These are phyloP conservation scores for Saururus chinensis DNA, from an alignment of 164 flowering plant genomes.

Conservation along the genomic window DNA sequence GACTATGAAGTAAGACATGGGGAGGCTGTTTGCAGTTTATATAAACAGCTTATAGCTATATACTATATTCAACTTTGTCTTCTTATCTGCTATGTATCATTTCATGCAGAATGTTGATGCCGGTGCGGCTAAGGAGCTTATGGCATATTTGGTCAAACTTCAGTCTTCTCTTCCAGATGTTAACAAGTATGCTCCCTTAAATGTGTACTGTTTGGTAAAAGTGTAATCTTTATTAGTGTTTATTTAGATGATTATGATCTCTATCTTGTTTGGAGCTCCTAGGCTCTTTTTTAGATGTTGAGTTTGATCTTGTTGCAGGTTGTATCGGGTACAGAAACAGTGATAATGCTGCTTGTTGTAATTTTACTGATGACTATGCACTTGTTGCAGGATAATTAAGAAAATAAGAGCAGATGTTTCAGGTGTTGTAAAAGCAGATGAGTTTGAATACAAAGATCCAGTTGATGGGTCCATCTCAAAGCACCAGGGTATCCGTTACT, in stretches of 20 bases:
- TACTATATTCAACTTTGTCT: neutral
- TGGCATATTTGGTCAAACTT: constrained; percentile 77
- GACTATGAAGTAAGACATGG: constrained; percentile 73
- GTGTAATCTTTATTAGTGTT: neutral
- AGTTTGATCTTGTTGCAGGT: too few species aligned
- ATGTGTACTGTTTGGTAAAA: too few species aligned
- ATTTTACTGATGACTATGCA: neutral
- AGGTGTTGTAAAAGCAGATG: constrained; percentile 66
- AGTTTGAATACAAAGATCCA: constrained; percentile 96
- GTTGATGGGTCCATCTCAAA: constrained; percentile 96
- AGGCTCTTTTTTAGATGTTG: too few species aligned
- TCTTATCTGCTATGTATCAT: constrained; percentile 10
- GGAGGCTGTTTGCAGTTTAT: neutral
- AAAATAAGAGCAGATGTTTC: constrained; percentile 67
- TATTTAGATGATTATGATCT: neutral
- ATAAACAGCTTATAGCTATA: neutral
- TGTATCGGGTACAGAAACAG: too few species aligned
- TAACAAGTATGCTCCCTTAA: constrained; percentile 48
- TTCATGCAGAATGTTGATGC: constrained; percentile 86
- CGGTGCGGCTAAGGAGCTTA: constrained; percentile 86
- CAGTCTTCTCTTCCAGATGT: constrained; percentile 75
- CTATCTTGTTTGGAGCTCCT: neutral
- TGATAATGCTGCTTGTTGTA: neutral
- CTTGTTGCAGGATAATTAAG: constrained; percentile 49
- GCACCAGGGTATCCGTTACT: constrained; percentile 91